Evolutionary conservation across 192 early-diverging fungal species (phyloP).

Genomic region (Coemansia sp.): DNA sequence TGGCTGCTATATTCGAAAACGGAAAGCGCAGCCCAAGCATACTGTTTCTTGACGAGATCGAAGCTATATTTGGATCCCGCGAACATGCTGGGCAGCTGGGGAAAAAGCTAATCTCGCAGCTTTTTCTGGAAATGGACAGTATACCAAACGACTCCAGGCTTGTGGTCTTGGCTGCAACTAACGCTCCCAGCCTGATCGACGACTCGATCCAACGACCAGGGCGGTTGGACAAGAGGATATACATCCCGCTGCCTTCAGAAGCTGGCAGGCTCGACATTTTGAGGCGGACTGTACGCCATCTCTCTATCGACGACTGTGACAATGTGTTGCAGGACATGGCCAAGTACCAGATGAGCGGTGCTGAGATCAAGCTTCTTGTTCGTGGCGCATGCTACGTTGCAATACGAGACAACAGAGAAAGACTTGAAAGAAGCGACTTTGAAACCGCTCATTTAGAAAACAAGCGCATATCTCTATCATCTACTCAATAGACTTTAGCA

Average conservation of each 20-base stretch:
- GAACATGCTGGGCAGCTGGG: conserved; percentile 68
- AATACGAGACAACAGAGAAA: conserved; percentile 15
- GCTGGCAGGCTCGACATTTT: conserved; percentile 68
- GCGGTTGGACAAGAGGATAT: conserved; percentile 75
- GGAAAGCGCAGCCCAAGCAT: conserved; percentile 77
- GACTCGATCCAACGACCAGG: conserved; percentile 77
- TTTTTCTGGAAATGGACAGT: conserved; percentile 76
- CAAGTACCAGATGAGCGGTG: conserved; percentile 27
- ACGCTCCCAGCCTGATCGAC: conserved; percentile 75
- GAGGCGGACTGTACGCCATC: conserved; percentile 31
- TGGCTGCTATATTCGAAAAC: conserved; percentile 67
- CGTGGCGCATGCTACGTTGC: conserved; percentile 46
- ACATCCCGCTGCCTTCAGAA: conserved; percentile 63
- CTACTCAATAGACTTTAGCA: background rate
- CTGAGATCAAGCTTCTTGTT: conserved; percentile 39
- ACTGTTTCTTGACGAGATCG: conserved; percentile 93
- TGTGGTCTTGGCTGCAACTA: conserved; percentile 85
- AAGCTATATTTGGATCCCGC: conserved; percentile 77
- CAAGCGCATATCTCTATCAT: conserved; percentile 1
- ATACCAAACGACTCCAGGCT: conserved; percentile 59
- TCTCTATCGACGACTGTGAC: conserved; percentile 19
- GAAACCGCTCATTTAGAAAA: conserved; percentile 8
- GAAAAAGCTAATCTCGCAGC: conserved; percentile 74
- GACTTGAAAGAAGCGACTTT: conserved; percentile 7
- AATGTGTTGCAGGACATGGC: conserved; percentile 19